phyloP scores from a whole-genome alignment of 352 stramenopile species.

The Pythium phragmitis region DNA sequence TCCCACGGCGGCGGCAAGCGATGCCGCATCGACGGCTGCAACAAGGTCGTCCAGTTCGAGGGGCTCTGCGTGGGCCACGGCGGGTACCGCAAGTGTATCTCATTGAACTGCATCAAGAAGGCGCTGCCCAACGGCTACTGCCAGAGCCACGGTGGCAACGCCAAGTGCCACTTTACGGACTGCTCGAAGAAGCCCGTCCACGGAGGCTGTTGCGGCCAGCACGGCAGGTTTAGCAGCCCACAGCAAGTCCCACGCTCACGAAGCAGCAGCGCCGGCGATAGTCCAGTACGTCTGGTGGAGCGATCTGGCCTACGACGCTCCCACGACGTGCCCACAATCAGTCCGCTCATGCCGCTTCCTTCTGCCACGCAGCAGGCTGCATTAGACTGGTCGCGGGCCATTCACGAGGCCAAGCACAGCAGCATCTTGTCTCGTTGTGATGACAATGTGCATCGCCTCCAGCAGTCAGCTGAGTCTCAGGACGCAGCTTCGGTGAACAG shows the following conservation, averaged over 20 bases:
- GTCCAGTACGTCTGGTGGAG: no score
- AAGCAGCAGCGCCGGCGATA: no score
- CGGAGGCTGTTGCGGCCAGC: slow-evolving; percentile 37
- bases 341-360: slow-evolving; percentile 6
- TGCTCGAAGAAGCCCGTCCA: slow-evolving; percentile 43
- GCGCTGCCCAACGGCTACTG: slow-evolving; percentile 52
- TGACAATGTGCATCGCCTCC: no score
- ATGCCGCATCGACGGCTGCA: slow-evolving; percentile 46
- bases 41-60: slow-evolving; percentile 68
- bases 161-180: slow-evolving; percentile 28
- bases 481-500: no score
- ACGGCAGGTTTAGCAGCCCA: slow-evolving; percentile 25
- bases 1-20: slow-evolving; percentile 48
- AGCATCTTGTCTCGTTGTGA: background rate
- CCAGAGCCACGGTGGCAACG: slow-evolving; percentile 43
- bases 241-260: background rate
- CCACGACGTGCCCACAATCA: slow-evolving; percentile 15
- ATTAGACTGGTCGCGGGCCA: slow-evolving; percentile 19
- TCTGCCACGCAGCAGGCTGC: background rate
- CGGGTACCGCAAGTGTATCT: slow-evolving; percentile 52
- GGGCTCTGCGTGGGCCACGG: slow-evolving; percentile 56
- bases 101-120: slow-evolving; percentile 43
- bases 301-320: background rate
- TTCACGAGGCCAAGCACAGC: slow-evolving; percentile 9
- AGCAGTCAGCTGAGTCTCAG: background rate